Percentiles rank a stretch among this genome's conserved stretches.
Evolutionary conservation across 768 basidiomycete genomes (phyloP).

Genomic region (Boletales sp.): DNA sequence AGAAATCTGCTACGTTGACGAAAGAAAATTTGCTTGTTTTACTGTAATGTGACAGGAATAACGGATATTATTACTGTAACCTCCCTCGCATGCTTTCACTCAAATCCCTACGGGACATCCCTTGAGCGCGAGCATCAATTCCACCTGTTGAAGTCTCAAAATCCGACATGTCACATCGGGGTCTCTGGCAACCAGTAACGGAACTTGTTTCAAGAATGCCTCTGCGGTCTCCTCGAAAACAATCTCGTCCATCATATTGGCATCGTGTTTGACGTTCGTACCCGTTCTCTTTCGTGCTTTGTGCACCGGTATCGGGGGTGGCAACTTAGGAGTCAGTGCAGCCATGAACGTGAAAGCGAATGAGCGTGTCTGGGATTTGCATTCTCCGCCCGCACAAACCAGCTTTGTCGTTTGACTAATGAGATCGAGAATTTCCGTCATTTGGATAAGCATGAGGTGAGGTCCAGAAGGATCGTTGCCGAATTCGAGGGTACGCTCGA

Average conservation of each 20-base stretch:
- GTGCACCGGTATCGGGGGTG: background rate
- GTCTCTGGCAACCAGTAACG: constrained; percentile 4
- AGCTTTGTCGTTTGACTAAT: constrained; percentile 3
- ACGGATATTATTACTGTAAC: too few species aligned
- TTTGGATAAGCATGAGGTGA: background rate
- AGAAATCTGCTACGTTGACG: too few species aligned
- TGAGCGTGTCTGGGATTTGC: constrained; percentile 12
- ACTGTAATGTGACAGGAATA: too few species aligned
- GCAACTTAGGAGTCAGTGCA: constrained; percentile 6
- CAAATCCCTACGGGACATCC: too few species aligned
- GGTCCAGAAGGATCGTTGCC: background rate
- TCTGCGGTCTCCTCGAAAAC: constrained; percentile 12
- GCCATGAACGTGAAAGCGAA: constrained; percentile 12
- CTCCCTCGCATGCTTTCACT: too few species aligned
- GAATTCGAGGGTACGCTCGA: constrained; percentile 14
- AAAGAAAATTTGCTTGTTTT: too few species aligned
- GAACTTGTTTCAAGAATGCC: constrained; percentile 4
- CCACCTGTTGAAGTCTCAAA: too few species aligned
- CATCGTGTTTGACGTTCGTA: background rate
- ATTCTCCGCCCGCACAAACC: constrained; percentile 9
- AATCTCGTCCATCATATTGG: constrained; percentile 1
- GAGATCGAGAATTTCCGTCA: constrained; percentile 7
- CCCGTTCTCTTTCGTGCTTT: background rate
- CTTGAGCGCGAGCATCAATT: too few species aligned
- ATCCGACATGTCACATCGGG: background rate